Conservation (phyloP, 1,139 yeast genomes). For the Magnusiomyces tetraspermus region DNA sequence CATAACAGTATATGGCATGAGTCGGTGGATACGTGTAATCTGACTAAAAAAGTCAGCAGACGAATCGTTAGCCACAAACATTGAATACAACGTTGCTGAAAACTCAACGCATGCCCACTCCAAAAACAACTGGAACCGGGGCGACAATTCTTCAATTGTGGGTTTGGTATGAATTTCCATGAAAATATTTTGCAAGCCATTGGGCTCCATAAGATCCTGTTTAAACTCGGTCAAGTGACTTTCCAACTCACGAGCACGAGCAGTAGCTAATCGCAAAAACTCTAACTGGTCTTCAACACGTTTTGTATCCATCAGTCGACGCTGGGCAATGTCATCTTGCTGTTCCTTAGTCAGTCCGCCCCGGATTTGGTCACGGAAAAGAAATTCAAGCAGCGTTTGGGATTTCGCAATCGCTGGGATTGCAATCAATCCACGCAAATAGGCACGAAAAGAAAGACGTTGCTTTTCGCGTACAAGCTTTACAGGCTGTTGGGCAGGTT, state of each 20-base stretch:
- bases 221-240: constrained; percentile 48
- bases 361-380: constrained; percentile 36
- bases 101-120: constrained; percentile 77
- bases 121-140: constrained; percentile 56
- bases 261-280: constrained; percentile 60
- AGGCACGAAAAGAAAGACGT: constrained; percentile 67
- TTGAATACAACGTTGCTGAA: constrained; percentile 72
- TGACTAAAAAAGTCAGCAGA: constrained; percentile 66
- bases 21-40: constrained; percentile 54
- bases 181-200: constrained; percentile 49
- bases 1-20: constrained; percentile 70
- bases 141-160: constrained; percentile 53
- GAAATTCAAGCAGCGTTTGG: constrained; percentile 43
- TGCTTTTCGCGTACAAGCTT: constrained; percentile 53
- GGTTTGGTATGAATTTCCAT: constrained; percentile 51
- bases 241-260: constrained; percentile 41
- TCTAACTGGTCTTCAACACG: constrained; percentile 57
- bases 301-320: constrained; percentile 52
- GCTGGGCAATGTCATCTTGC: constrained; percentile 43
- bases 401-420: constrained; percentile 50
- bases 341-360: constrained; percentile 36
- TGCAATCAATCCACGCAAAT: constrained; percentile 44
- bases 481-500: not conserved
- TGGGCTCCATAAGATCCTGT: constrained; percentile 37
- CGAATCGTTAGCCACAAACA: constrained; percentile 70